Evolutionary conservation across 2,329 filamentous ascomycete species (phyloP).

Genomic region (Claviceps purpurea): DNA sequence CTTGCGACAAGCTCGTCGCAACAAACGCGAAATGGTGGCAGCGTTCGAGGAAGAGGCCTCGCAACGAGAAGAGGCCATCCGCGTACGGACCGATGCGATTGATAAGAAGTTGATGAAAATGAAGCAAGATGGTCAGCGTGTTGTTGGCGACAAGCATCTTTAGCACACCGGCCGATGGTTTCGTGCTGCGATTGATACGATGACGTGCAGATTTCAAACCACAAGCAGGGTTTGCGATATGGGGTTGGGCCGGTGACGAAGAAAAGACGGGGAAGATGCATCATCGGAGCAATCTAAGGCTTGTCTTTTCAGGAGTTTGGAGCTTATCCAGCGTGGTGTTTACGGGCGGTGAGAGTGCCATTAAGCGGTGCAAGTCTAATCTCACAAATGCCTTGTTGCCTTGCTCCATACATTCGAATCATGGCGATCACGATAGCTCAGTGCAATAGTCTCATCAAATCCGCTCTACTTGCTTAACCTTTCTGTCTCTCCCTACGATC

Average conservation of each 20-base stretch:
- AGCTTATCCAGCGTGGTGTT: slow-evolving; percentile 1
- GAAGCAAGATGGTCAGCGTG: slow-evolving; percentile 41
- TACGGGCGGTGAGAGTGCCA: neutral
- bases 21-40: slow-evolving; percentile 35
- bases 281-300: neutral
- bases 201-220: neutral
- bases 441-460: neutral
- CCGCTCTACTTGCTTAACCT: slow-evolving; percentile 22
- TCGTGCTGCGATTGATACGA: neutral
- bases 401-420: slow-evolving; percentile 4
- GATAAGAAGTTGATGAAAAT: slow-evolving; percentile 40
- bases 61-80: slow-evolving; percentile 38
- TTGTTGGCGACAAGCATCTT: slow-evolving; percentile 32
- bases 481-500: slow-evolving; percentile 46
- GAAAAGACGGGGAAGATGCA: neutral
- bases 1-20: slow-evolving; percentile 33
- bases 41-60: slow-evolving; percentile 43
- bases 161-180: neutral
- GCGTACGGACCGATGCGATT: slow-evolving; percentile 39
- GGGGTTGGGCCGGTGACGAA: neutral
- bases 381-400: neutral
- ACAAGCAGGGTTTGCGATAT: neutral
- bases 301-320: neutral
- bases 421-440: neutral
- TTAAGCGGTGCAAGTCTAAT: neutral